Conservation (phyloP, 2,329 filamentous ascomycete genomes). For the Byssoonygena ceratinophila region DNA sequence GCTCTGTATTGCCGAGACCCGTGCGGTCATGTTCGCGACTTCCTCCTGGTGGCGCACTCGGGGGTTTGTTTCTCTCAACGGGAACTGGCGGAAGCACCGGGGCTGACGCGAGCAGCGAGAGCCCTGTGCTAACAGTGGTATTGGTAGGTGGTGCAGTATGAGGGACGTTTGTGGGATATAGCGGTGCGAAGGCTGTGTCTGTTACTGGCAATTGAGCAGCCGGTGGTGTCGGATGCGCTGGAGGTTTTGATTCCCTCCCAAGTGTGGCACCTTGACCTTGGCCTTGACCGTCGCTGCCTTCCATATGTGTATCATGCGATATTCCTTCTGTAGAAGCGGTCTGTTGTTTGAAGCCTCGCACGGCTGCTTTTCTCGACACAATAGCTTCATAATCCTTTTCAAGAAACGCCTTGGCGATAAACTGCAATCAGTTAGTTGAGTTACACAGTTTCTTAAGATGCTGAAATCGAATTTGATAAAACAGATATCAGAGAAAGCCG, state of each 20-base stretch:
- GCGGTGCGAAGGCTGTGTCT: not conserved
- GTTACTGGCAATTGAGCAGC: not conserved
- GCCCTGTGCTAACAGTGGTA: not conserved
- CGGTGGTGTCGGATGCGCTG: not conserved
- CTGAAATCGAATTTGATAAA: too few relatives aligned
- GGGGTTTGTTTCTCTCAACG: not conserved
- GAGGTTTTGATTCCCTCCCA: not conserved
- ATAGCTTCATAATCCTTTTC: conserved; percentile 34
- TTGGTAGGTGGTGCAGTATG: not conserved
- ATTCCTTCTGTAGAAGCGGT: not conserved
- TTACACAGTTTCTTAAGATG: too few relatives aligned
- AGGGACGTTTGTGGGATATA: not conserved
- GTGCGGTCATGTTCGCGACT: not conserved
- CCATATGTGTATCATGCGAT: not conserved
- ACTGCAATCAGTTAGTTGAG: conserved; percentile 23
- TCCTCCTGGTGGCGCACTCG: not conserved
- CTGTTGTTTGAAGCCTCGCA: not conserved
- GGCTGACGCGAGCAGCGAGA: not conserved
- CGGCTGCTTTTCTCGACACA: conserved; percentile 23
- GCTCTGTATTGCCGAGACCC: conserved; percentile 8
- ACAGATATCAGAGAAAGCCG: too few relatives aligned
- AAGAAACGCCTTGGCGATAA: conserved; percentile 35
- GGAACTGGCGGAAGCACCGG: not conserved
- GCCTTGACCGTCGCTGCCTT: not conserved
- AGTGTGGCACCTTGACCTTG: not conserved